Conservation (phyloP, 305 asterid genomes). For the Salvia sclarea region DNA sequence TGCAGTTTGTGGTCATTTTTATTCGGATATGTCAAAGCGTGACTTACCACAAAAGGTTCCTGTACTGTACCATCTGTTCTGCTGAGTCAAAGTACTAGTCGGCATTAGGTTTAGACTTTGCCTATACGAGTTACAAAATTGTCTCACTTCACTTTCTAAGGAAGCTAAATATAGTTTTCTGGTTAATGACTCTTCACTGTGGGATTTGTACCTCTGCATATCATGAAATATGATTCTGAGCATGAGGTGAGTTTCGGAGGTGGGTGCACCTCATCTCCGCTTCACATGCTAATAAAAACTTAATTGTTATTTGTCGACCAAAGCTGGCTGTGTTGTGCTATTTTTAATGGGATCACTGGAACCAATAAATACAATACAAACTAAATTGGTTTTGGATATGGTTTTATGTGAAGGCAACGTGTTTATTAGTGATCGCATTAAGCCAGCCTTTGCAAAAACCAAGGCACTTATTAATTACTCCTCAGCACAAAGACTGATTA, state of each 20-base stretch:
- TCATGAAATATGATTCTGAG: too few relatives aligned
- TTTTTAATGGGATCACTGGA: too few relatives aligned
- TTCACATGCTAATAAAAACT: background rate
- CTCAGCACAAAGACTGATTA: too few relatives aligned
- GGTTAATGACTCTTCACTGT: background rate
- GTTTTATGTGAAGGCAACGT: too few relatives aligned
- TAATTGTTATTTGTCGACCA: background rate
- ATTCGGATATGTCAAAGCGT: slow-evolving; percentile 11
- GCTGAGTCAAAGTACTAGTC: slow-evolving; percentile 24
- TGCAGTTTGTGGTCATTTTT: slow-evolving; percentile 27
- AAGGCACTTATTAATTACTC: too few relatives aligned
- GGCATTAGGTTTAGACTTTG: slow-evolving; percentile 34
- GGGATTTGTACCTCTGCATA: background rate
- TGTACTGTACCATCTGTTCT: slow-evolving; percentile 24
- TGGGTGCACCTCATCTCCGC: background rate
- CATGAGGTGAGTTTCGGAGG: background rate
- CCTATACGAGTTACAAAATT: slow-evolving; percentile 31
- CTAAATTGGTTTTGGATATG: too few relatives aligned
- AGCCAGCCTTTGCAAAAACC: too few relatives aligned
- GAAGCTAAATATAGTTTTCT: slow-evolving; percentile 8
- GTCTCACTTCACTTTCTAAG: background rate
- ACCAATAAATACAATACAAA: too few relatives aligned
- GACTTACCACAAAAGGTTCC: slow-evolving; percentile 24
- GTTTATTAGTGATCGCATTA: too few relatives aligned
- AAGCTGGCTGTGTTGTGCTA: background rate